A percentile compares a stretch with the other conserved stretches of the same genome.
Conservation (phyloP, 2,329 filamentous ascomycete species). For the Herpotrichia juniperi region DNA sequence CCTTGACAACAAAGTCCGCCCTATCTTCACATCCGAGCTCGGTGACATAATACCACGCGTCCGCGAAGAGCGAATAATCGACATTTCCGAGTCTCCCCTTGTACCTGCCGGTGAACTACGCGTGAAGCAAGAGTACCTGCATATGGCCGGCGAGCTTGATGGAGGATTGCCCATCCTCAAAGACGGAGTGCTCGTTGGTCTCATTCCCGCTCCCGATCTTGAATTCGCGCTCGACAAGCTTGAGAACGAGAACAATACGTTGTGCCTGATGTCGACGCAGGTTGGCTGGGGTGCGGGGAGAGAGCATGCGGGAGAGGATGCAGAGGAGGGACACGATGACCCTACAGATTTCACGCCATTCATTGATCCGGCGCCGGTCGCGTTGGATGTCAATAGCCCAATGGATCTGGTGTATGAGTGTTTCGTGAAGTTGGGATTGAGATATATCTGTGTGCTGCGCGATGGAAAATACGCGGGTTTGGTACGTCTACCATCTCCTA, state of each 20-base stretch:
- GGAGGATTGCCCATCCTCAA: conserved; percentile 88
- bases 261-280: conserved; percentile 82
- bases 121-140: conserved; percentile 78
- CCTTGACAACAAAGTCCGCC: conserved; percentile 94
- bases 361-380: conserved; percentile 89
- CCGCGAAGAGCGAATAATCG: conserved; percentile 79
- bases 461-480: conserved; percentile 88
- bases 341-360: conserved; percentile 87
- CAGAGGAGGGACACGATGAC: conserved; percentile 60
- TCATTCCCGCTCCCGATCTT: conserved; percentile 93
- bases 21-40: conserved; percentile 85
- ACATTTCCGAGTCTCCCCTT: conserved; percentile 82
- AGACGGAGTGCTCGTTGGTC: conserved; percentile 78
- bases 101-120: conserved; percentile 79
- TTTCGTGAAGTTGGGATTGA: conserved; percentile 89
- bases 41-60: conserved; percentile 83
- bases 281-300: conserved; percentile 52
- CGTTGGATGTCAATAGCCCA: conserved; percentile 85
- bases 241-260: conserved; percentile 70
- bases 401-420: conserved; percentile 97
- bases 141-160: conserved; percentile 87
- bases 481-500: conserved; percentile 58
- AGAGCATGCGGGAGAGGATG: conserved; percentile 62
- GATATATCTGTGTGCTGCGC: conserved; percentile 87
- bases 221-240: conserved; percentile 91